Evolutionary conservation across 306 rosid species (phyloP).

Genomic region (Parietaria judaica): DNA sequence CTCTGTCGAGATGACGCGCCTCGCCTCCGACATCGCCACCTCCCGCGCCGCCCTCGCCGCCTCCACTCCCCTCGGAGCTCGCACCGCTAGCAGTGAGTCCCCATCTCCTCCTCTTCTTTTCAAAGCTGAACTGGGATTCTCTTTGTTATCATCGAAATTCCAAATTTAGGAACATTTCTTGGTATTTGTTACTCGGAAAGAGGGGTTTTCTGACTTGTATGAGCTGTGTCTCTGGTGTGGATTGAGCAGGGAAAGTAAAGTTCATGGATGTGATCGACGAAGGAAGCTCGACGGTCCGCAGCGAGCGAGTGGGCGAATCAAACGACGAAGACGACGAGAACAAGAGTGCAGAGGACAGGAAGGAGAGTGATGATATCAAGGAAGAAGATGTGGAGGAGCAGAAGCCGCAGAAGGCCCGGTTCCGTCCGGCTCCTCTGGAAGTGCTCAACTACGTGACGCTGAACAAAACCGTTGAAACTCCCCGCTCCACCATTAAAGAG

Average conservation of each 20-base stretch:
- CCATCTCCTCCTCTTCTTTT: not conserved
- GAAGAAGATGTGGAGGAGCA: not conserved
- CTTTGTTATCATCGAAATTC: no score
- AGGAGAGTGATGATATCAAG: not conserved
- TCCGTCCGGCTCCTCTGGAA: conserved; percentile 44
- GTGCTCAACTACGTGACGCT: conserved; percentile 38
- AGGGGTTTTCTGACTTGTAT: no score
- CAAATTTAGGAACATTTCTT: no score
- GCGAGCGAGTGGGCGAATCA: conserved; percentile 17
- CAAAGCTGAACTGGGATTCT: no score
- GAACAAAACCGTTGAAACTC: conserved; percentile 48
- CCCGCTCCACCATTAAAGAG: conserved; percentile 48
- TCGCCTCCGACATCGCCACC: conserved; percentile 45
- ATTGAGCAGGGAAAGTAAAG: conserved; percentile 29
- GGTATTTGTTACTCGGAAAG: no score
- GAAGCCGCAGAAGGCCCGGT: conserved; percentile 4
- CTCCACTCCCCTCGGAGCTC: conserved; percentile 33
- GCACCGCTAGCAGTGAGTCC: conserved; percentile 29
- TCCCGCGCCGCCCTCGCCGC: conserved; percentile 42
- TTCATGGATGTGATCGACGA: conserved; percentile 45
- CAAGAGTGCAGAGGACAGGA: conserved; percentile 1
- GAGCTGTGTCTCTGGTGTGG: no score
- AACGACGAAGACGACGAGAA: conserved; percentile 19
- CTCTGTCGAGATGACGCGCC: conserved; percentile 41
- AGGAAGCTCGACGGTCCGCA: conserved; percentile 20